These are phyloP conservation scores for Suhomyces sp. DNA, from an alignment of 805 yeast species.

Conservation along the genomic window DNA sequence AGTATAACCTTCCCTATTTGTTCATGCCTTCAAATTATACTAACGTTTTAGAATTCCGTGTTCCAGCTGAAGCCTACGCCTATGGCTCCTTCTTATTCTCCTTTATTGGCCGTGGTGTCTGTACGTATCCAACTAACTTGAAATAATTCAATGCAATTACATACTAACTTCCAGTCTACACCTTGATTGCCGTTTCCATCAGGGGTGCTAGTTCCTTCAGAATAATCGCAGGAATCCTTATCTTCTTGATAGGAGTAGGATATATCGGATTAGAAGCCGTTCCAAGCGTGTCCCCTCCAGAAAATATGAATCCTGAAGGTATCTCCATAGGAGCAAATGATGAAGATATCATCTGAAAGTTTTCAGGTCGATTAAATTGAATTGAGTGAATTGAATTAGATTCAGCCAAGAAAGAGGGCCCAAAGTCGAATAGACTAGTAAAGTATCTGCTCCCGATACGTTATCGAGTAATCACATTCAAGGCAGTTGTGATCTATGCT, in stretches of 20 bases:
- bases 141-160: neutral
- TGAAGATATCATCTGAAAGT: conserved; percentile 40
- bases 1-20: conserved; percentile 15
- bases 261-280: conserved; percentile 66
- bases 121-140: conserved; percentile 36
- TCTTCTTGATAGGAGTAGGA: conserved; percentile 60
- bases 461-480: too few species aligned
- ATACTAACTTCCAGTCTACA: conserved; percentile 37
- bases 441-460: too few species aligned
- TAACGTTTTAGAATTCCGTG: conserved; percentile 43
- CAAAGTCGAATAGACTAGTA: too few species aligned
- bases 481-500: too few species aligned
- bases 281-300: conserved; percentile 77
- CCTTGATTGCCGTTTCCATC: conserved; percentile 36
- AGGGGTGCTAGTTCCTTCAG: conserved; percentile 56
- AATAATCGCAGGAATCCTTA: conserved; percentile 53
- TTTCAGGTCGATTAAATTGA: too few species aligned
- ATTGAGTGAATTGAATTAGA: too few species aligned
- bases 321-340: conserved; percentile 37
- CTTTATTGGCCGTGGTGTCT: conserved; percentile 71
- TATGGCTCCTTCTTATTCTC: conserved; percentile 70
- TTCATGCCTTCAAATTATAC: conserved; percentile 8
- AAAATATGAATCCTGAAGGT: conserved; percentile 63
- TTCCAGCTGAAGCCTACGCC: conserved; percentile 60
- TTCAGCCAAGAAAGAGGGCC: too few species aligned